Evolutionary conservation across 257 asterid species (phyloP).

Genomic region (Solanum pennellii): DNA sequence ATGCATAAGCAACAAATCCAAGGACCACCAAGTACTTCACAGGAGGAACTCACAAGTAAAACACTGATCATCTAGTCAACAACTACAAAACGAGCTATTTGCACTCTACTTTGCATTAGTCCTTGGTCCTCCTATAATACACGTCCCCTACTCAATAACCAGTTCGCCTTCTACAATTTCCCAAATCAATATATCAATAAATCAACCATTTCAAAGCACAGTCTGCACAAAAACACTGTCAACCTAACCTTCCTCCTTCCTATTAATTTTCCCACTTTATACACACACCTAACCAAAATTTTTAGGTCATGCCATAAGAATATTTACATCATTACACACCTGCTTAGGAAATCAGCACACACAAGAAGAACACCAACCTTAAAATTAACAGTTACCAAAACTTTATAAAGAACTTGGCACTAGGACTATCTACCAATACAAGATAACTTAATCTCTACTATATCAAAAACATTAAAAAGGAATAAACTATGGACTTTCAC

Average conservation of each 20-base stretch:
- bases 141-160: neutral
- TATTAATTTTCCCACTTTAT: neutral
- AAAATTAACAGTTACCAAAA: neutral
- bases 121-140: neutral
- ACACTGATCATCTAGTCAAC: neutral
- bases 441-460: neutral
- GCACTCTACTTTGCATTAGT: neutral
- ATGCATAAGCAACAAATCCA: neutral
- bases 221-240: neutral
- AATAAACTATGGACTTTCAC: neutral
- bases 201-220: neutral
- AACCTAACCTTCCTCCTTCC: neutral
- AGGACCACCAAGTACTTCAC: neutral
- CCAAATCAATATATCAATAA: neutral
- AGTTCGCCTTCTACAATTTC: neutral
- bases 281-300: neutral
- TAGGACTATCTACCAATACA: neutral
- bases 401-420: neutral
- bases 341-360: neutral
- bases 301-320: neutral
- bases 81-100: neutral
- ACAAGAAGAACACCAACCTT: neutral
- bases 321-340: neutral
- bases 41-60: neutral
- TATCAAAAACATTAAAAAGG: neutral